A percentile compares a stretch with the other conserved stretches of the same genome.
These are phyloP conservation scores for Fusarium abutilonis DNA, from an alignment of 2,329 filamentous ascomycete species.

Conservation along the genomic window DNA sequence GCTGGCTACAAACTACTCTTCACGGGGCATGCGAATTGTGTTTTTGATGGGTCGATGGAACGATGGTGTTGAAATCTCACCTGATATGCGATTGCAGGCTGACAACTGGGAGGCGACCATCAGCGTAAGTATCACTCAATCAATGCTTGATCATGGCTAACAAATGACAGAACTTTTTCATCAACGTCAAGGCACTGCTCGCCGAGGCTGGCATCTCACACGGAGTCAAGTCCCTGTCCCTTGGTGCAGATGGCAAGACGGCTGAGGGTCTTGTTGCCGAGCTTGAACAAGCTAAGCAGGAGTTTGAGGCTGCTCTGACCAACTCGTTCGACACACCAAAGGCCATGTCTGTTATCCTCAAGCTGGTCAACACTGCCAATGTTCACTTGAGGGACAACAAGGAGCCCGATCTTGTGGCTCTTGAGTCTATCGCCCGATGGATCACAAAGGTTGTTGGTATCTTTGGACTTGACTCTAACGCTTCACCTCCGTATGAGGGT, in stretches of 20 bases:
- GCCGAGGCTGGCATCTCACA: slow-evolving; percentile 54
- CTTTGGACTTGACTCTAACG: slow-evolving; percentile 78
- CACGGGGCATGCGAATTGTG: slow-evolving; percentile 82
- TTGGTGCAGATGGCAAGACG: slow-evolving; percentile 48
- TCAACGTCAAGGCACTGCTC: slow-evolving; percentile 64
- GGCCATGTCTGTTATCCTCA: slow-evolving; percentile 80
- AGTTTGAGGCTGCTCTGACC: slow-evolving; percentile 68
- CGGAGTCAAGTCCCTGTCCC: slow-evolving; percentile 52
- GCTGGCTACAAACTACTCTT: slow-evolving; percentile 74
- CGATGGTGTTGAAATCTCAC: slow-evolving; percentile 89
- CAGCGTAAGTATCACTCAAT: slow-evolving; percentile 59
- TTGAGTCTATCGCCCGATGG: slow-evolving; percentile 75
- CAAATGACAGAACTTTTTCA: slow-evolving; percentile 64
- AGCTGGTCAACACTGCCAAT: slow-evolving; percentile 83
- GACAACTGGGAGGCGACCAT: slow-evolving; percentile 83
- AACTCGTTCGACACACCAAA: slow-evolving; percentile 90
- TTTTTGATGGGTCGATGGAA: slow-evolving; percentile 92
- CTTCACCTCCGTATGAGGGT: slow-evolving; percentile 63
- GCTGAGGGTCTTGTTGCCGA: slow-evolving; percentile 52
- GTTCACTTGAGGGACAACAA: slow-evolving; percentile 61
- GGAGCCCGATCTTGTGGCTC: slow-evolving; percentile 56
- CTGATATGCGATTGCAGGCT: slow-evolving; percentile 79
- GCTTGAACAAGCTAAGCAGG: slow-evolving; percentile 64
- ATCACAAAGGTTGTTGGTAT: slow-evolving; percentile 85
- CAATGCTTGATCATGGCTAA: slow-evolving; percentile 26